These are phyloP conservation scores for Pichia exigua DNA, from an alignment of 805 yeast species.

Conservation along the genomic window DNA sequence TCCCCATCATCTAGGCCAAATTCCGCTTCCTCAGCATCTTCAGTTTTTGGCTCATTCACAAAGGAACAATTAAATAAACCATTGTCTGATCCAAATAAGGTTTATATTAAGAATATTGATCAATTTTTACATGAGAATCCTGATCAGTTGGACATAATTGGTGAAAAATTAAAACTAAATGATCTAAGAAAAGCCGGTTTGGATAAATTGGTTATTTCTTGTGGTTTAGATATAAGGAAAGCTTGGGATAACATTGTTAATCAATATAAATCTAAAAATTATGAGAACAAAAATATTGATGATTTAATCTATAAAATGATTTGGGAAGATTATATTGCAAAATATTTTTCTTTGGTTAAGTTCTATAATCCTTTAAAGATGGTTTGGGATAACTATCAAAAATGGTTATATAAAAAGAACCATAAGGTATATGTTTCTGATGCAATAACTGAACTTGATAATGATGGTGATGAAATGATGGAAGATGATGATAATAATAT, in stretches of 20 bases:
- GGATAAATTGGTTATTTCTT: constrained; percentile 12
- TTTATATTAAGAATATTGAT: constrained; percentile 17
- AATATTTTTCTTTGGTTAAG: constrained; percentile 14
- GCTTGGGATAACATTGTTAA: constrained; percentile 10
- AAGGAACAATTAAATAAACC: constrained; percentile 5
- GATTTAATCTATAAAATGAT: constrained; percentile 8
- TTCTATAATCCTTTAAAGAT: constrained; percentile 14
- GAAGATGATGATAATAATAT: neutral
- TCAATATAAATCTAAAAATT: constrained; percentile 4
- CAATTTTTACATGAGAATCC: constrained; percentile 17
- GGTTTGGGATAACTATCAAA: constrained; percentile 11
- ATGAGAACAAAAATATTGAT: constrained; percentile 1
- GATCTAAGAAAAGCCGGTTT: constrained; percentile 7
- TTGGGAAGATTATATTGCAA: constrained; percentile 13
- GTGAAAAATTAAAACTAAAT: constrained; percentile 6
- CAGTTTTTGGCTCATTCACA: constrained; percentile 9
- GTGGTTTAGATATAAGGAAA: constrained; percentile 8
- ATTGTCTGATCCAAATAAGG: constrained; percentile 9
- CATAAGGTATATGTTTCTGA: neutral
- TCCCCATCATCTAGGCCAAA: neutral
- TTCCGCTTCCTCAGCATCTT: neutral
- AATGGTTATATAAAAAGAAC: constrained; percentile 7
- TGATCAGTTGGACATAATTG: constrained; percentile 12
- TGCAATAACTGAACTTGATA: constrained; percentile 3
- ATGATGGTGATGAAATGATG: constrained; percentile 9